Base-by-base conservation (phyloP, 257 asterid species). In the Asclepias syriaca region DNA sequence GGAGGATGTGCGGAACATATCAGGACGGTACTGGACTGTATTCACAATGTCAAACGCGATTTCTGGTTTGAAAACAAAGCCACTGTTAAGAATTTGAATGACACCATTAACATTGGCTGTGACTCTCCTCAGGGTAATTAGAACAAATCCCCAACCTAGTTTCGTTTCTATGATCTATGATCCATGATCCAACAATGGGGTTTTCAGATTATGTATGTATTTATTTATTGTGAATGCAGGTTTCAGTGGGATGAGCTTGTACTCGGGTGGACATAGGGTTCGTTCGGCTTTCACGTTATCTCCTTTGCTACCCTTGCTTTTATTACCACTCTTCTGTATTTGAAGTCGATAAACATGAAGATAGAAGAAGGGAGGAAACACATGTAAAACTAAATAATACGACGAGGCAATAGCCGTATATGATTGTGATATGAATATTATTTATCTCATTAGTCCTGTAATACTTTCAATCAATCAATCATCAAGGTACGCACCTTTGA, bases 1-100 rank as follows among this genome's bases (percentile, higher is more conserved):
- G 77, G 77, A 1, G 88, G 90, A 15, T 88, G 94, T 46, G 85
- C 77, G 0, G 82, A 72, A 4, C 83, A 88, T 78, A 84, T 87
- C 0, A 78, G 74, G 49, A 46, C 29, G 1, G 85, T 86, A 80
- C 84, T 88, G 22, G 16, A 51, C 49, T 88, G 95, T 85, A 71
- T 88, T 71, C 0, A 46, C 5, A 73, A 73, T 7, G 89, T 83
- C 60, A 86, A 81, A 69, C 77, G 67, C 0, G 87, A 86, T 78
- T 84, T 82, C 66, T 46, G 65, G 80, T 86, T 88, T 32, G 85
- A 61, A 11, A 88, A 86, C 67, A 37, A 73, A 2, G 91, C 95
- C 51, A 76, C 80, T 0, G 13, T 88, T 58, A 21, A 80, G 32
- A 74, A 88, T 32, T 57, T 88, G 64, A 37, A 68, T 50, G 75